Conservation (phyloP, 148 eudicot species). For the Vaccinium vitisidaea region DNA sequence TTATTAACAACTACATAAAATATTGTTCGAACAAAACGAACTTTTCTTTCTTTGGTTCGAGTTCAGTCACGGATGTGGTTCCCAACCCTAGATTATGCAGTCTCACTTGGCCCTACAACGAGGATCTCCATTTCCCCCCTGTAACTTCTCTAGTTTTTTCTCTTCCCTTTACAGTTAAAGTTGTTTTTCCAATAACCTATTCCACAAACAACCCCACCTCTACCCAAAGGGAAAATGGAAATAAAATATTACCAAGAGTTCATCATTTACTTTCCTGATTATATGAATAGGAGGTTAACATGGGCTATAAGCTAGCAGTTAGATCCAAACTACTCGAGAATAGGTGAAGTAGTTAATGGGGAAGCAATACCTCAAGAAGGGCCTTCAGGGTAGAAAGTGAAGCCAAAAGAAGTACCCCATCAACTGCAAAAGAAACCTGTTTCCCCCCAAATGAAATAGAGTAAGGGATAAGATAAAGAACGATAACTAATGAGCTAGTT, state of each 20-base stretch:
- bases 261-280: neutral
- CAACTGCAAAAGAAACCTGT: slow-evolving; percentile 29
- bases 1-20: neutral
- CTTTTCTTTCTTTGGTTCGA: neutral
- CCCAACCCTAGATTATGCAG: neutral
- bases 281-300: neutral
- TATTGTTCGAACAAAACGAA: neutral
- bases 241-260: neutral
- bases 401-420: slow-evolving; percentile 28
- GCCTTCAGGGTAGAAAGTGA: slow-evolving; percentile 28
- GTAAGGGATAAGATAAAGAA: neutral
- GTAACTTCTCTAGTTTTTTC: neutral
- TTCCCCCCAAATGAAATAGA: neutral
- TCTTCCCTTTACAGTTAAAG: neutral
- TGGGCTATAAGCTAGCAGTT: neutral
- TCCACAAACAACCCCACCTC: neutral
- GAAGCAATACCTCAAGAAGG: slow-evolving; percentile 28
- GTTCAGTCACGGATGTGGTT: neutral
- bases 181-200: neutral
- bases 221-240: neutral
- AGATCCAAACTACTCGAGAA: neutral
- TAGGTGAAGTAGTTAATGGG: neutral
- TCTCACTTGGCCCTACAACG: neutral
- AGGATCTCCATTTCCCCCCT: neutral
- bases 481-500: neutral